Conservation (phyloP, 2,329 filamentous ascomycete species). For the Parasarocladium wereldwijsianum region DNA sequence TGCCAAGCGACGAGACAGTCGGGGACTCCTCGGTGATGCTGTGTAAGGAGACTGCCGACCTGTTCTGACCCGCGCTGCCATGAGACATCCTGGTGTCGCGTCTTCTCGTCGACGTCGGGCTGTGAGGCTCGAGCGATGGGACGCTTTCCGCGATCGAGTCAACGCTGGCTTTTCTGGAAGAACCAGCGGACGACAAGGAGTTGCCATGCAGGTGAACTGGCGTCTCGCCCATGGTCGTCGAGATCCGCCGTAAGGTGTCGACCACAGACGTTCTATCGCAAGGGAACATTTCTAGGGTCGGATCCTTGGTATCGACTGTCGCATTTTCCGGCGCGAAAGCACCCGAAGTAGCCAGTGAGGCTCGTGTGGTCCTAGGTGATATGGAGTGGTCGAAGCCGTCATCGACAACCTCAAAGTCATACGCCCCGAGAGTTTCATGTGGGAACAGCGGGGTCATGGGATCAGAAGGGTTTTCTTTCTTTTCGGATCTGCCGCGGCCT, state of each 20-base stretch:
- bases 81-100: slow-evolving; percentile 18
- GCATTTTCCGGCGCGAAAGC: not conserved
- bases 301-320: slow-evolving; percentile 25
- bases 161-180: slow-evolving; percentile 17
- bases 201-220: slow-evolving; percentile 19
- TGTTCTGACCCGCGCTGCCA: slow-evolving; percentile 19
- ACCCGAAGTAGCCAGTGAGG: not conserved
- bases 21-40: slow-evolving; percentile 29
- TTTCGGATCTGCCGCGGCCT: no score
- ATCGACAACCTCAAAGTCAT: slow-evolving; percentile 16
- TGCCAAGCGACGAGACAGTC: no score
- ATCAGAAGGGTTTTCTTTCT: no score
- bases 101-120: slow-evolving; percentile 19
- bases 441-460: slow-evolving; percentile 25
- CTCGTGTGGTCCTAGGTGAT: not conserved
- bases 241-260: slow-evolving; percentile 28
- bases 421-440: slow-evolving; percentile 30
- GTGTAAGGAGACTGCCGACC: slow-evolving; percentile 25
- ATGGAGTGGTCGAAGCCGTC: slow-evolving; percentile 14
- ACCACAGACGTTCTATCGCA: slow-evolving; percentile 28
- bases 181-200: slow-evolving; percentile 20
- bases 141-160: slow-evolving; percentile 22
- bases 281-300: slow-evolving; percentile 32
- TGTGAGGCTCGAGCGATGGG: slow-evolving; percentile 19
- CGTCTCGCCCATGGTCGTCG: slow-evolving; percentile 27